A percentile compares a stretch with the other conserved stretches of the same genome.
Conservation (phyloP, 2,329 filamentous ascomycete species). For the Scedosporium boydii region DNA sequence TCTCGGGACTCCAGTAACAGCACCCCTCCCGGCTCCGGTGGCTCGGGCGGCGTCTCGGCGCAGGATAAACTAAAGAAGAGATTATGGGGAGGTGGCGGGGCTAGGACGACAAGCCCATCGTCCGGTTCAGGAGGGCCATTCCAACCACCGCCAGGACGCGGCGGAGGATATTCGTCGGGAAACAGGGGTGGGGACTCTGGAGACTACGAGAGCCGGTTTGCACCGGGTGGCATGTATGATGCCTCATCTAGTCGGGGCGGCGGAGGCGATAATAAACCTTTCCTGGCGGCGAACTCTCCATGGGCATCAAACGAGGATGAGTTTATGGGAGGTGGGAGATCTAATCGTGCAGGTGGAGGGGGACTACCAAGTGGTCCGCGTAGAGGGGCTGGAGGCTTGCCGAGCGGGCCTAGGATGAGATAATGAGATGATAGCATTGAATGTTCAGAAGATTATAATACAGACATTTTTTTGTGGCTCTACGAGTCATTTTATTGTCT, state of each 20-base stretch:
- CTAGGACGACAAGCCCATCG: conserved; percentile 47
- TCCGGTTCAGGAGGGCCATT: conserved; percentile 28
- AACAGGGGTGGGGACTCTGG: not conserved
- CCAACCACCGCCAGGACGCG: conserved; percentile 30
- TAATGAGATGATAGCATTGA: conserved; percentile 19
- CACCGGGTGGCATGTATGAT: conserved; percentile 35
- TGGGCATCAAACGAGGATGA: conserved; percentile 33
- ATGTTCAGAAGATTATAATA: not conserved
- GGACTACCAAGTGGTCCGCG: conserved; percentile 14
- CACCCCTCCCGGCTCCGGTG: conserved; percentile 12
- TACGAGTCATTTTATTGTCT: not conserved
- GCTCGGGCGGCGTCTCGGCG: conserved; percentile 45
- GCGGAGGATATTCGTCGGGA: conserved; percentile 9
- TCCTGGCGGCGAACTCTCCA: conserved; percentile 35
- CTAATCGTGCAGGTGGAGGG: conserved; percentile 20
- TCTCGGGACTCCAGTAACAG: conserved; percentile 11
- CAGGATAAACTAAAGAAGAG: conserved; percentile 77
- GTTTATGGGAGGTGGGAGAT: conserved; percentile 15
- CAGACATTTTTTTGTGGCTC: not conserved
- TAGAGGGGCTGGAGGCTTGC: conserved; percentile 19
- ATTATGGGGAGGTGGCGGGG: conserved; percentile 53
- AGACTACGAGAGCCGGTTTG: conserved; percentile 36
- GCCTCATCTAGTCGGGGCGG: conserved; percentile 18
- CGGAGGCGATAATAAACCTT: conserved; percentile 26
- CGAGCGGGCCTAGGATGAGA: conserved; percentile 29